Base-by-base conservation (phyloP, 495 filamentous ascomycete genomes). In the Penicillium odoratum region DNA sequence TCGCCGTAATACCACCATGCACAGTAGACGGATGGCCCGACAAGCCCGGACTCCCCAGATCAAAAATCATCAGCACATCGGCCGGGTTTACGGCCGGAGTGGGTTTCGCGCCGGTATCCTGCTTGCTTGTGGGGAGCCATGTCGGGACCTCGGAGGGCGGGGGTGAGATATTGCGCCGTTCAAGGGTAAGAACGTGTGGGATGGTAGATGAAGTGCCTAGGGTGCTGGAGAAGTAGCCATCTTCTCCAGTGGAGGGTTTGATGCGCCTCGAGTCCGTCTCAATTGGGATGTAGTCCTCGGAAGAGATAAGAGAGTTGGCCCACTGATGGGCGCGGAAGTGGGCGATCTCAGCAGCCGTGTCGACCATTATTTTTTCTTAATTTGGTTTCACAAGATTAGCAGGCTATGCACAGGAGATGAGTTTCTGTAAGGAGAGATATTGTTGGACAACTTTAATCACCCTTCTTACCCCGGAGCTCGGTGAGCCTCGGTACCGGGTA, bases 1-100 rank as follows among this genome's bases (percentile, higher is more conserved):
- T 90, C 2, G 88, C 88, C 33, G 91, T 69, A 11, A 93, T 59
- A 7, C 77, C 77, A 0, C 76, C 76, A 56, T 79, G 76, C 26
- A 67, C 73, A 1, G 70, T 76, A 0, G 48, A 56, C 13, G 76
- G 73, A 55, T 78, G 74, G 0, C 76, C 76, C 29, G 67, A 69
- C 0, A 79, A 47, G 1, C 76, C 76, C 4, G 75, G 68, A 11
- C 60, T 64, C 1, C 62, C 59, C 4, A 79, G 66, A 10, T 69
- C 61, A 29, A 73, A 61, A 15, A 76, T 56, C 71, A 75, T 70
- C 10, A 76, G 56, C 21, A 75, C 64, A 62, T 79, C 77, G 1
- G 76, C 64, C 6, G 72, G 68, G 8, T 61, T 62, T 0, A 63
- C 45, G 21, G 58, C 57, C 29, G 70, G 65, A 8, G 64, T 59